Conservation (phyloP, 2,329 filamentous ascomycete genomes). For the Colletotrichum shisoi region DNA sequence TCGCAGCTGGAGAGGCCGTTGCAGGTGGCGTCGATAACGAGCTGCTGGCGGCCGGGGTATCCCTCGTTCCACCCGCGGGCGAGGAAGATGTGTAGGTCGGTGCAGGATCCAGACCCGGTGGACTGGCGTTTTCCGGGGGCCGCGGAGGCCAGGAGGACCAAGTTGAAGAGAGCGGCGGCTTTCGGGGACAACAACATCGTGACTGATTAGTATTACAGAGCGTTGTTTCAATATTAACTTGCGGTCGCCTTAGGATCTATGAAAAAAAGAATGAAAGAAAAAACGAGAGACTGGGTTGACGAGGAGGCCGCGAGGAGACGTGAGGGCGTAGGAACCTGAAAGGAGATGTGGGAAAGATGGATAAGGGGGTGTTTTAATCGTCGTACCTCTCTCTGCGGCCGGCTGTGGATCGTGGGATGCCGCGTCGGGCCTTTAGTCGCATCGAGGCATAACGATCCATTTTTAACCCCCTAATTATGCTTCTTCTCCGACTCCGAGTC, state of each 20-base stretch:
- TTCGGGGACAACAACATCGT: slow-evolving; percentile 31
- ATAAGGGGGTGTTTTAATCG: slow-evolving; percentile 21
- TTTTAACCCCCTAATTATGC: neutral
- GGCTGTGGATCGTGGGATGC: slow-evolving; percentile 15
- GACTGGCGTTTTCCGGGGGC: slow-evolving; percentile 36
- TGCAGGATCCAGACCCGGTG: slow-evolving; percentile 40
- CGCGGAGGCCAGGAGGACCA: slow-evolving; percentile 33
- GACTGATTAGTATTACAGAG: slow-evolving; percentile 29
- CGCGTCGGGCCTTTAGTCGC: slow-evolving; percentile 16
- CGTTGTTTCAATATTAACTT: neutral
- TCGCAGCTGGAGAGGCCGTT: slow-evolving; percentile 44
- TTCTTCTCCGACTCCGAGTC: slow-evolving; percentile 10
- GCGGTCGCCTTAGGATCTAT: neutral
- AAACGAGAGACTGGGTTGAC: slow-evolving; percentile 29
- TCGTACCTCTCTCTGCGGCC: slow-evolving; percentile 6
- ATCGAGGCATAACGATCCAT: slow-evolving; percentile 20
- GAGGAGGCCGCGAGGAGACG: neutral
- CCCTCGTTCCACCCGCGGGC: slow-evolving; percentile 45
- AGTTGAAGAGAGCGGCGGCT: slow-evolving; percentile 29
- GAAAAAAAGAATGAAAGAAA: neutral
- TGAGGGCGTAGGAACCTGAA: neutral
- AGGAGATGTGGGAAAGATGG: slow-evolving; percentile 19
- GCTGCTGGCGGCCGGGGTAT: slow-evolving; percentile 45
- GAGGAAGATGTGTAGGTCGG: slow-evolving; percentile 46
- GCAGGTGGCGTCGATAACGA: slow-evolving; percentile 45